Percentiles rank a stretch among this genome's conserved stretches.
Conservation (phyloP, 2,329 filamentous ascomycete genomes). For the Tolypocladium album region DNA sequence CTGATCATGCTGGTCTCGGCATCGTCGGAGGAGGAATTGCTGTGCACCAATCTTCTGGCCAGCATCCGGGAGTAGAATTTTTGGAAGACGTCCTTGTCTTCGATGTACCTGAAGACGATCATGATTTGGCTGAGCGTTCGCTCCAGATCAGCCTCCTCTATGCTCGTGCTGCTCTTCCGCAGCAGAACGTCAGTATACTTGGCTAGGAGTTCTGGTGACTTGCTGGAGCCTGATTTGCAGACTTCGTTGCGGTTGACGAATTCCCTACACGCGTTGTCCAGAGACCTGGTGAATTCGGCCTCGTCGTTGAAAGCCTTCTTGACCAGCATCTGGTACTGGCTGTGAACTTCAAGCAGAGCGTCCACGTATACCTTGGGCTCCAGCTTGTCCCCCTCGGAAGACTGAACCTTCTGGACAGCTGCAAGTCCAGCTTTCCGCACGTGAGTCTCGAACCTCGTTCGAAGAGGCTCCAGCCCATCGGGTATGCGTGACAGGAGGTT, state of each 20-base stretch:
- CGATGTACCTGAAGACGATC: constrained; percentile 99
- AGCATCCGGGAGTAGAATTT: constrained; percentile 98
- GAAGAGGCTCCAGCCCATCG: constrained; percentile 81
- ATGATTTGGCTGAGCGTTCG: constrained; percentile 84
- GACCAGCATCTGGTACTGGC: constrained; percentile 83
- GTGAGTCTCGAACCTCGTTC: constrained; percentile 81
- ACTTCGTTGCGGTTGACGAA: constrained; percentile 98
- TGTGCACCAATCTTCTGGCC: constrained; percentile 87
- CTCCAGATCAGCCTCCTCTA: constrained; percentile 90
- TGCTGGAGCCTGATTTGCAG: constrained; percentile 86
- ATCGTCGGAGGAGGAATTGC: constrained; percentile 91
- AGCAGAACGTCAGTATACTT: constrained; percentile 91
- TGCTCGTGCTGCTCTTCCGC: constrained; percentile 85
- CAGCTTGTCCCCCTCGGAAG: constrained; percentile 74
- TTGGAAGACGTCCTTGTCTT: constrained; percentile 99
- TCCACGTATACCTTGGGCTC: constrained; percentile 97
- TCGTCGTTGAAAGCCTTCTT: constrained; percentile 90
- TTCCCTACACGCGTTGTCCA: constrained; percentile 94
- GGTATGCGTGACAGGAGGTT: constrained; percentile 79
- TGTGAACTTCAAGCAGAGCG: constrained; percentile 86
- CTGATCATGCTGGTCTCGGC: constrained; percentile 99
- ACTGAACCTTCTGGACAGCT: constrained; percentile 83
- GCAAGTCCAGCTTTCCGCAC: constrained; percentile 81
- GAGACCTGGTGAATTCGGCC: constrained; percentile 88
- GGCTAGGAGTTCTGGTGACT: constrained; percentile 86